Base-by-base conservation (phyloP, 495 filamentous ascomycete genomes). In the Pyronema omphalodes region DNA sequence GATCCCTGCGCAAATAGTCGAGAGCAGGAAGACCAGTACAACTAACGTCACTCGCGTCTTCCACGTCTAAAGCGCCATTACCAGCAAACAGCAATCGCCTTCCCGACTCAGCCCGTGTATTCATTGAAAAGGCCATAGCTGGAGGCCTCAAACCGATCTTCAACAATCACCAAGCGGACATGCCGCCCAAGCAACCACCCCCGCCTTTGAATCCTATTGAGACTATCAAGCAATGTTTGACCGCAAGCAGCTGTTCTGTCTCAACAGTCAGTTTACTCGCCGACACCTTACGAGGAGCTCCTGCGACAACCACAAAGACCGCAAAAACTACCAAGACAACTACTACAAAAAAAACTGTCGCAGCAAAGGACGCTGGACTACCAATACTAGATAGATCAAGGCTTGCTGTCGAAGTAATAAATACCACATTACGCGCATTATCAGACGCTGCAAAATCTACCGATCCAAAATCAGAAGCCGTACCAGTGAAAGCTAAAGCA, bases 401-500 rank as follows among this genome's bases (percentile, higher is more conserved):
- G 40, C 71, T 94, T 41, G 85, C 86, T 3, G 89, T 88, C 2
- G 81, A 88, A 47, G 75, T 89, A 15, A 80, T 91, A 56, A 94
- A 93, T 69, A 71, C 69, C 33, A 77, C 80, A 11, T 68, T 91
- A 17, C 91, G 84, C 62, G 70, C 75, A 7, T 74, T 96, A 9
- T 76, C 76, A 1, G 83, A 88, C 46, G 82, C 83, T 3, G 70
- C 81, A 17, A 94, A 84, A 34, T 52, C 50, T 40, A 18, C 50
- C 12, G 19, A 17, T 6, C 9, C 44, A n/a, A 47, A 23, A 23
- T 1, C 19, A n/a, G 39, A 41, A 3, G 15, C 39, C 11, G 11
- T 8, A 47, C 19, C 44, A 47, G 44, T 11, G 9, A 29, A 47
- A 47, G 9, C 44, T 14, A 47, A 47, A 47, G 44, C 8, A 11